phyloP scores from a whole-genome alignment of 2,329 filamentous ascomycete genomes.

The Intubia oerlemansii region DNA sequence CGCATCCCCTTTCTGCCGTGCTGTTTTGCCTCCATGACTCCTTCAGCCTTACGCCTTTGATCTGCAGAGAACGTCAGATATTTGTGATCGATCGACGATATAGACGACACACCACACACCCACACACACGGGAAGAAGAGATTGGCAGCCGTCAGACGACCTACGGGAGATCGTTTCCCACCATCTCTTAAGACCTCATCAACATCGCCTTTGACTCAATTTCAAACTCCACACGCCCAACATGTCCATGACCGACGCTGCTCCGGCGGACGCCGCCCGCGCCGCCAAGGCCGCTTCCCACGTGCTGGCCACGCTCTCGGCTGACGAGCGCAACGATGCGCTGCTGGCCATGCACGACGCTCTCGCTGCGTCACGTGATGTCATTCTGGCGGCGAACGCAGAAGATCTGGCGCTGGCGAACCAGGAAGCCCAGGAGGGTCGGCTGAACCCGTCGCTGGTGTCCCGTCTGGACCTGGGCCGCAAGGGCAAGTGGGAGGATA shows the following conservation, averaged over 20 bases:
- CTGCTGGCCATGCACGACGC: slow-evolving; percentile 64
- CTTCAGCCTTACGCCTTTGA: too few species aligned
- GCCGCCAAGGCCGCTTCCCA: slow-evolving; percentile 67
- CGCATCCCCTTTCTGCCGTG: too few species aligned
- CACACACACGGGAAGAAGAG: too few species aligned
- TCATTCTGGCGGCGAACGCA: slow-evolving; percentile 73
- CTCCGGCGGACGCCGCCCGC: slow-evolving; percentile 54
- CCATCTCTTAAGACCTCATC: too few species aligned
- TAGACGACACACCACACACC: too few species aligned
- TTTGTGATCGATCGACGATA: too few species aligned
- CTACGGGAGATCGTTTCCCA: too few species aligned
- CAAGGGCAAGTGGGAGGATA: slow-evolving; percentile 88
- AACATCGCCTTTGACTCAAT: too few species aligned
- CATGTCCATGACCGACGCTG: slow-evolving; percentile 88
- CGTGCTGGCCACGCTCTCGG: slow-evolving; percentile 58
- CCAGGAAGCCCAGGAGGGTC: slow-evolving; percentile 49
- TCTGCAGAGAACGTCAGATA: too few species aligned
- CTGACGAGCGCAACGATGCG: slow-evolving; percentile 60
- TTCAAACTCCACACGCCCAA: too few species aligned
- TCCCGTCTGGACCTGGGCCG: slow-evolving; percentile 73
- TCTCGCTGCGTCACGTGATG: slow-evolving; percentile 45
- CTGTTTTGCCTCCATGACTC: too few species aligned
- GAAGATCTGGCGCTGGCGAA: slow-evolving; percentile 54
- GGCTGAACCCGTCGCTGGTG: slow-evolving; percentile 61
- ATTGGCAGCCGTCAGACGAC: too few species aligned